Base-by-base conservation (phyloP, 306 rosid species). In the Crotalaria pallida region DNA sequence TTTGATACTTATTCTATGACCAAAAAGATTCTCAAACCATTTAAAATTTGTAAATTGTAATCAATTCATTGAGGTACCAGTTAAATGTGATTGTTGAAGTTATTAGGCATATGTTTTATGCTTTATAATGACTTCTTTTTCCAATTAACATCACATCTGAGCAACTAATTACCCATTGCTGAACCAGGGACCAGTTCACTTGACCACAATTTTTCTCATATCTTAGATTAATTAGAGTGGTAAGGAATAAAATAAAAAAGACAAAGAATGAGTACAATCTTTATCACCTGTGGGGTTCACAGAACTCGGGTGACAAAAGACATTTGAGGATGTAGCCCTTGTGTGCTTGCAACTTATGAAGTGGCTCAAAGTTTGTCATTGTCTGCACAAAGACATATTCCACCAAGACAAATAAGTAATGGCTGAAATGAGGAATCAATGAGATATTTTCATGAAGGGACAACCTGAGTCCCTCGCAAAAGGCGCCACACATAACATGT, bases 401-500 rank as follows among this genome's bases (percentile, higher is more conserved):
- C 53, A 61, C 7, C 27, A 31, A 48, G 60, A 71, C 44, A 71
- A 68, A 75, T 49, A 26, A 84, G 79, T 45, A 5, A 75, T 56
- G 57, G 11, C 72, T 18, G 48, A 73, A 22, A 57, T 1, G 33
- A 51, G 27, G 40, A 6, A 31, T 58, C 50, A 60, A 23, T 51
- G 24, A 43, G 10, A 59, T 15, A 72, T 50, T 67, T 74, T 58
- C 49, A 69, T 43, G 67, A 48, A 65, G 73, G 69, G 60, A 68
- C 31, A 78, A 95, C 99, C 97, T 91, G 99, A 71, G 89, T 86
- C 47, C 99, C 99, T 31, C 88, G 92, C 78, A 91, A 70, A 81
- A 95, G 79, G 79, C 96, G 97, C 99, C 99, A 95, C 79, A 95
- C 99, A 50, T 89, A 95, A 75, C 99, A 95, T 6, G 97, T 95